A percentile compares a stretch with the other conserved stretches of the same genome.
Conservation (phyloP, 169 alveolate genomes). For the Theileria orientalis region DNA sequence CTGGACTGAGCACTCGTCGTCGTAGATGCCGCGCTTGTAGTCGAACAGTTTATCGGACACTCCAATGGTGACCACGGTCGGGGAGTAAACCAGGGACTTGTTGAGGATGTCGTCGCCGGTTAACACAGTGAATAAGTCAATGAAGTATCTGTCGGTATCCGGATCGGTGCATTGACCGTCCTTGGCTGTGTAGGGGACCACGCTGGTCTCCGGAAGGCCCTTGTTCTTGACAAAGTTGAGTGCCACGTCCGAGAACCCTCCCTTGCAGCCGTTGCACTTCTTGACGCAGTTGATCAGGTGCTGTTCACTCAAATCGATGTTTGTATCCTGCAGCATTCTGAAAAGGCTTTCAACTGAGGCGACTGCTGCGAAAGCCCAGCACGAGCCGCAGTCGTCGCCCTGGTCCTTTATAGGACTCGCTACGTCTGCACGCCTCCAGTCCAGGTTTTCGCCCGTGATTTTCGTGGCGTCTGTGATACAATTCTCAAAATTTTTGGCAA, state of each 20-base stretch:
- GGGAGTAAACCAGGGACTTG: conserved; percentile 62
- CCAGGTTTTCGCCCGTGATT: conserved; percentile 37
- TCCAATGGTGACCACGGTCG: conserved; percentile 88
- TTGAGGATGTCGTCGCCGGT: conserved; percentile 64
- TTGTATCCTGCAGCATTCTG: conserved; percentile 36
- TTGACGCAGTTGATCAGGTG: conserved; percentile 83
- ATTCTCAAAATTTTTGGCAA: conserved; percentile 11
- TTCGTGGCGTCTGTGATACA: conserved; percentile 1
- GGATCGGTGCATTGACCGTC: conserved; percentile 29
- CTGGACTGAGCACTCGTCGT: conserved; percentile 66
- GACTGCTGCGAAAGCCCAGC: conserved; percentile 85
- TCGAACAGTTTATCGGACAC: conserved; percentile 79
- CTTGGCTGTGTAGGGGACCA: conserved; percentile 75
- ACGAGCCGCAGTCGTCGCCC: conserved; percentile 77
- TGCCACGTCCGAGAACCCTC: conserved; percentile 83
- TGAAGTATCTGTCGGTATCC: conserved; percentile 15
- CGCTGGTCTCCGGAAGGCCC: conserved; percentile 71
- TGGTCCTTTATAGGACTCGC: conserved; percentile 77
- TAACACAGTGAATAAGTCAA: conserved; percentile 20
- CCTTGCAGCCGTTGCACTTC: conserved; percentile 79
- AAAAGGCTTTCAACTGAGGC: conserved; percentile 76
- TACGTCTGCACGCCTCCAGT: conserved; percentile 73
- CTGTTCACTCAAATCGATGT: conserved; percentile 80
- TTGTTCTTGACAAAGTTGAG: conserved; percentile 71
- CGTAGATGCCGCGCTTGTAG: conserved; percentile 80